Evolutionary conservation across 192 early-diverging fungal genomes (phyloP), one percentile per base, ranked within the genome.

Genomic region (Chytriomyces hyalinus): DNA sequence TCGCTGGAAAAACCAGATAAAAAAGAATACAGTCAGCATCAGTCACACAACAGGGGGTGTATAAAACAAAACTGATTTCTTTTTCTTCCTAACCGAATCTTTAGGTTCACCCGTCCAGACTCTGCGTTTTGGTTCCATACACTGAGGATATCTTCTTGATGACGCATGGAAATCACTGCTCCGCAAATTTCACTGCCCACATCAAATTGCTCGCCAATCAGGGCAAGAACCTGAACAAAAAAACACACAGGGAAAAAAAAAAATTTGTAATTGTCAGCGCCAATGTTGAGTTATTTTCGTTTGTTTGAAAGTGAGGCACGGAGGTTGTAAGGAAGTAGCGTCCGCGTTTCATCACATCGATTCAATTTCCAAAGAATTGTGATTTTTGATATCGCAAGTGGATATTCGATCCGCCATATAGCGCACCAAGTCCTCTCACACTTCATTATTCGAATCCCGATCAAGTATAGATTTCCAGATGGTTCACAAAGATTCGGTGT

Each of bases 61-160:
- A 13, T 48, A 36, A 53, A 78, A 26, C 45, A 46, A 49, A 26
- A 26, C 24, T 26, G 24, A 36, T 36, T 36, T 36, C 36, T 36
- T 36, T 36, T 36, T 20, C 2, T 5, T 53, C 61, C 51, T 70
- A 83, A 91, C 93, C 92, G 84, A 72, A 98, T 98, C 64, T 90
- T 91, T 57, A 92, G 50, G 68, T 96, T 96, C 76, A 93, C 92
- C 73, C 91, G 85, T 36, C 92, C 91, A 72, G 95, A 93, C 4
- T 92, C 90, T 15, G 96, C 94, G 8, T 88, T 92, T 76, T 91
- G 89, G 82, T 96, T 97, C 97, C 97, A 98, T 77, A 98, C 80
- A 48, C 95, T 96, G 44, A 98, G 83, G 46, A 98, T 98, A 77
- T 98, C 97, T 81, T 98, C 95, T 8, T 89, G 90, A 78, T 92